Percentiles rank a stretch among this genome's conserved stretches.
Conservation (phyloP, 2,329 filamentous ascomycete genomes). For the Ramichloridium luteum region DNA sequence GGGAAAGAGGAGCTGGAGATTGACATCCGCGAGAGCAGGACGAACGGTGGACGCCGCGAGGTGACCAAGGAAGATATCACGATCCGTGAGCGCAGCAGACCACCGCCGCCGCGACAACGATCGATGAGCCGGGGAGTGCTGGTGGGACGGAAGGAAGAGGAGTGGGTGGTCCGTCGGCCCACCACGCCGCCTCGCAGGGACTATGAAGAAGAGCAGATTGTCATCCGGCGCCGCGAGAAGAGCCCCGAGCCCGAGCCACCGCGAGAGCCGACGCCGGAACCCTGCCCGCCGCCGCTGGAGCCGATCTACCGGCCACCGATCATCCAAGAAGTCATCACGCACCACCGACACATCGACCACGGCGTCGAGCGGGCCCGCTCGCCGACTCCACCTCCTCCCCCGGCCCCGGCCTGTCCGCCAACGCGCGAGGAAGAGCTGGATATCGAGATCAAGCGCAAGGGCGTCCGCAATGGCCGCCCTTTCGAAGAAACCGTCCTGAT, state of each 20-base stretch:
- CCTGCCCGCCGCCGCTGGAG: conserved; percentile 41
- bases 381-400: conserved; percentile 27
- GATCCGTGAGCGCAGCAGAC: conserved; percentile 29
- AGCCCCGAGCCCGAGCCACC: conserved; percentile 21
- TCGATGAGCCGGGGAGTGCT: conserved; percentile 24
- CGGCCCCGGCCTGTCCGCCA: conserved; percentile 28
- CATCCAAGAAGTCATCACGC: conserved; percentile 78
- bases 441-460: conserved; percentile 42
- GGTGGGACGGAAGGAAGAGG: conserved; percentile 24
- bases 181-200: conserved; percentile 25
- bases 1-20: conserved; percentile 22
- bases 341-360: conserved; percentile 78
- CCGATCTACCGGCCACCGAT: conserved; percentile 66
- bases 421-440: conserved; percentile 40
- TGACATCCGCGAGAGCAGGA: conserved; percentile 25
- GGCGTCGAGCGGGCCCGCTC: conserved; percentile 40
- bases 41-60: conserved; percentile 8
- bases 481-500: conserved; percentile 58
- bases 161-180: conserved; percentile 26
- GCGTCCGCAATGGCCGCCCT: conserved; percentile 34
- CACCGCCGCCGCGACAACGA: conserved; percentile 18
- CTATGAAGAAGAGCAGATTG: conserved; percentile 30
- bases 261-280: conserved; percentile 34
- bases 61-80: conserved; percentile 17
- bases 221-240: conserved; percentile 35